Conservation (phyloP, 495 filamentous ascomycete species). For the Podospora bellae-mahoneyi region DNA sequence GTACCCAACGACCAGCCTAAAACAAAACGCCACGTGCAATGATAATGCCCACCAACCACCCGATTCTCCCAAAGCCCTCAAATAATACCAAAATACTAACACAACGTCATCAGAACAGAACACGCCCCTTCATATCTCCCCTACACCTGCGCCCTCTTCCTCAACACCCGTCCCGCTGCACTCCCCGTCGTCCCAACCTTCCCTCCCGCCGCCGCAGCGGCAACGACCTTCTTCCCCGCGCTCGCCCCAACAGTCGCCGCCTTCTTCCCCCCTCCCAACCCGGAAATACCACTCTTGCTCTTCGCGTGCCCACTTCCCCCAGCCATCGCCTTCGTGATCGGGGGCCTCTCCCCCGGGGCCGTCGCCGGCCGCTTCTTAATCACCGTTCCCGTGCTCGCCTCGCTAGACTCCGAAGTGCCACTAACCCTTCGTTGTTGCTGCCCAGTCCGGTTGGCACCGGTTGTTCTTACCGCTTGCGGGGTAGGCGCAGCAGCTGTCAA, state of each 20-base stretch:
- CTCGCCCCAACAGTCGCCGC: background rate
- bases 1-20: background rate
- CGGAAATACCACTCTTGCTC: too few relatives aligned
- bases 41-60: background rate
- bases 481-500: slow-evolving; percentile 25
- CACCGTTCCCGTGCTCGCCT: slow-evolving; percentile 46
- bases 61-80: background rate
- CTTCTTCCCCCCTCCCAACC: background rate
- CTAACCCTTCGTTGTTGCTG: slow-evolving; percentile 41
- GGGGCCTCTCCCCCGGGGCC: slow-evolving; percentile 27
- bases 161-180: slow-evolving; percentile 43
- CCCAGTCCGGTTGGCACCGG: slow-evolving; percentile 38
- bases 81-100: slow-evolving; percentile 4
- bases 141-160: slow-evolving; percentile 43
- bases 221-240: background rate
- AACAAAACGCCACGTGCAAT: background rate
- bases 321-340: background rate
- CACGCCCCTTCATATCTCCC: background rate
- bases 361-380: slow-evolving; percentile 45
- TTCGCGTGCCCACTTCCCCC: background rate
- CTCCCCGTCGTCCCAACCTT: slow-evolving; percentile 31
- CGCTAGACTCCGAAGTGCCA: slow-evolving; percentile 47
- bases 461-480: slow-evolving; percentile 14
- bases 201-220: slow-evolving; percentile 36
- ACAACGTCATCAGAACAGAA: background rate